Conservation (phyloP, 306 rosid genomes). For the Corylus americana region DNA sequence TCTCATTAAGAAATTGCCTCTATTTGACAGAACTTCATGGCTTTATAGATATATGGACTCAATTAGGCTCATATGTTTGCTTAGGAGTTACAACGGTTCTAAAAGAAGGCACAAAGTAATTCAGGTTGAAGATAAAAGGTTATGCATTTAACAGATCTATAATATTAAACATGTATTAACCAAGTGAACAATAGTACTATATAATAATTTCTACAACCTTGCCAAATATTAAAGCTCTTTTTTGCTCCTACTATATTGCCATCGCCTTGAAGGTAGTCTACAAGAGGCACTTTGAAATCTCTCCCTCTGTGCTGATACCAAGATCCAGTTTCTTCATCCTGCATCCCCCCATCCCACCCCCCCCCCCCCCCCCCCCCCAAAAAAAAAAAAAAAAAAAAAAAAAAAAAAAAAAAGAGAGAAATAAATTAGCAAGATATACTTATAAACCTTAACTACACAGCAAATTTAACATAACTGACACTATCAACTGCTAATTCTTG, state of each 20-base stretch:
- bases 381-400: no score
- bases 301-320: constrained; percentile 92
- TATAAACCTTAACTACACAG: constrained; percentile 4
- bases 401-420: neutral
- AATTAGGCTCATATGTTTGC: constrained; percentile 6
- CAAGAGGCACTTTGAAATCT: constrained; percentile 87
- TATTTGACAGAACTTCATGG: neutral
- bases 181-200: constrained; percentile 19
- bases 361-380: neutral
- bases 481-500: constrained; percentile 30
- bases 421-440: neutral
- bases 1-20: neutral
- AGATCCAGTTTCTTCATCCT: constrained; percentile 91
- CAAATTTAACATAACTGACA: constrained; percentile 18
- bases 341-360: constrained; percentile 27
- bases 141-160: constrained; percentile 6
- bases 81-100: neutral
- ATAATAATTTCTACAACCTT: constrained; percentile 53
- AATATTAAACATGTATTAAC: constrained; percentile 17
- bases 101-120: neutral
- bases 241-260: constrained; percentile 60
- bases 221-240: constrained; percentile 42
- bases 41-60: neutral
- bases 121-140: neutral
- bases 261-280: constrained; percentile 41